phyloP scores from a whole-genome alignment of 345 rosid species.

The Geranium rotundifolium region DNA sequence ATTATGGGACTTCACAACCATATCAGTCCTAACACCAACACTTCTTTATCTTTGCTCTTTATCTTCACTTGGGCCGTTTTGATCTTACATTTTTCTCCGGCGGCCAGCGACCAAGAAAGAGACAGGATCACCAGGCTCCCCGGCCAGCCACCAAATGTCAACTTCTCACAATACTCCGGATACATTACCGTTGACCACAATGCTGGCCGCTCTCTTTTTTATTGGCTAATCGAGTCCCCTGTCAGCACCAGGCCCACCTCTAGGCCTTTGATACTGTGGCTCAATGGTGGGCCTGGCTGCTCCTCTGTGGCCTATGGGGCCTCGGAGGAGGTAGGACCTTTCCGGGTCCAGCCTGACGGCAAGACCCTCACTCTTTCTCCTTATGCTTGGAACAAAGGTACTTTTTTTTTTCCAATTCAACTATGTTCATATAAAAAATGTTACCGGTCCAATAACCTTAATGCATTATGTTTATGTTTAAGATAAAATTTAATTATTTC shows the following conservation, averaged over 20 bases:
- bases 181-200: slow-evolving; percentile 45
- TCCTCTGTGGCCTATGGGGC: slow-evolving; percentile 83
- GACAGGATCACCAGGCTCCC: slow-evolving; percentile 55
- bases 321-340: slow-evolving; percentile 90
- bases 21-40: too few relatives aligned
- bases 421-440: not conserved
- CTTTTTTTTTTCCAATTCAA: not conserved
- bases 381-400: slow-evolving; percentile 77
- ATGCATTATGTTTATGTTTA: not conserved
- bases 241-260: slow-evolving; percentile 11
- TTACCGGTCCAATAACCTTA: not conserved
- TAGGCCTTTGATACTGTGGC: slow-evolving; percentile 63
- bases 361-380: slow-evolving; percentile 36
- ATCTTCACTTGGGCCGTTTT: not conserved
- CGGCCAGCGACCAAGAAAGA: slow-evolving; percentile 20
- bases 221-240: slow-evolving; percentile 58
- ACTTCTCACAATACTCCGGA: slow-evolving; percentile 70
- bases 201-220: slow-evolving; percentile 61
- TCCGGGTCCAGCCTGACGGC: slow-evolving; percentile 51
- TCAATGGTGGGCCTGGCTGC: slow-evolving; percentile 92
- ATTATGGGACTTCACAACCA: too few relatives aligned
- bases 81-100: not conserved
- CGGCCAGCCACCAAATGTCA: slow-evolving; percentile 55
- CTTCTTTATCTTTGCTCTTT: not conserved
- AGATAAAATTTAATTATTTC: slow-evolving; percentile 1